Conservation (phyloP, 352 stramenopile species). For the Sclerospora graminicola region DNA sequence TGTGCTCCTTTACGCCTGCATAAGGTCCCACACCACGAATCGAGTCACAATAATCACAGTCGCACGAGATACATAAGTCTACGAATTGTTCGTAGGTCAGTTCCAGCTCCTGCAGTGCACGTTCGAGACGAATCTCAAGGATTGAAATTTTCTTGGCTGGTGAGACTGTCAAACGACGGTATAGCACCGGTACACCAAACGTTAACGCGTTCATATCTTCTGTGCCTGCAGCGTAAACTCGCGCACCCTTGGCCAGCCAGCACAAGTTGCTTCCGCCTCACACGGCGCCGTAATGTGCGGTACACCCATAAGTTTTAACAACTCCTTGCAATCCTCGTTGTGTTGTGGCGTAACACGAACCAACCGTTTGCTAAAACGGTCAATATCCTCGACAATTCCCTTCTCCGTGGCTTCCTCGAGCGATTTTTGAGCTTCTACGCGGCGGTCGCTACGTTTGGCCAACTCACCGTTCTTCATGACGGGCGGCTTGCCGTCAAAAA, state of each 20-base stretch:
- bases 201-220: too few species aligned
- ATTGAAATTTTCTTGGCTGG: constrained; percentile 86
- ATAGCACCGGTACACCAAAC: constrained; percentile 92
- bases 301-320: constrained; percentile 93
- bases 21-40: constrained; percentile 96
- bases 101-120: too few species aligned
- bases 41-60: constrained; percentile 97
- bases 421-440: constrained; percentile 85
- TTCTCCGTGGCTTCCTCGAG: too few species aligned
- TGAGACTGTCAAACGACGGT: constrained; percentile 86
- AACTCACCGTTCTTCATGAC: constrained; percentile 96
- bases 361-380: constrained; percentile 90
- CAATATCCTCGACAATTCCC: constrained; percentile 86
- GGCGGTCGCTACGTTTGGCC: constrained; percentile 86
- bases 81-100: constrained; percentile 95
- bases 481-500: too few species aligned
- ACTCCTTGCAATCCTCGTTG: too few species aligned
- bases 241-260: constrained; percentile 86
- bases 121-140: constrained; percentile 84
- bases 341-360: constrained; percentile 82
- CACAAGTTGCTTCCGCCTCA: constrained; percentile 98
- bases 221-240: constrained; percentile 92
- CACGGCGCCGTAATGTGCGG: too few species aligned
- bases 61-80: constrained; percentile 98
- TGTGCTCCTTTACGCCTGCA: constrained; percentile 94